Evolutionary conservation across 345 rosid genomes (phyloP).

Genomic region (Salix suchowensis): DNA sequence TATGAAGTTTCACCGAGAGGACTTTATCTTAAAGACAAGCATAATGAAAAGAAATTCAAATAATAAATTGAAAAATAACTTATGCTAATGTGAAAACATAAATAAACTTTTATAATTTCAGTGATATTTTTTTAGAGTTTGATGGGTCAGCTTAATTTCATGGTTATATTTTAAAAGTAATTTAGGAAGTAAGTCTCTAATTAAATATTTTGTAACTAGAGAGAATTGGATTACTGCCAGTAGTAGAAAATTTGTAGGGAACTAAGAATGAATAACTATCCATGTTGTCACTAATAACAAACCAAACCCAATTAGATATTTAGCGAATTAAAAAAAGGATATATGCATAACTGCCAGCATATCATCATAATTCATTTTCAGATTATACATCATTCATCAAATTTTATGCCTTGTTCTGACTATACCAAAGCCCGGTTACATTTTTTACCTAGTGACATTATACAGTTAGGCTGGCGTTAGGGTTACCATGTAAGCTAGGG

Average conservation of each 20-base stretch:
- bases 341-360: neutral
- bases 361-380: neutral
- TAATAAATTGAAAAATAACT: neutral
- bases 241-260: neutral
- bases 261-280: neutral
- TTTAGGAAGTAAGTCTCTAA: neutral
- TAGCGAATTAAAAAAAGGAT: neutral
- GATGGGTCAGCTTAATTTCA: neutral
- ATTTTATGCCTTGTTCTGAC: neutral
- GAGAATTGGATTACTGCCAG: neutral
- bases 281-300: neutral
- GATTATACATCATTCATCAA: neutral
- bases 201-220: too few relatives aligned
- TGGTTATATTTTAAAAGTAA: neutral
- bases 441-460: neutral
- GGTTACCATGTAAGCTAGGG: neutral
- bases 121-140: neutral
- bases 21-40: neutral
- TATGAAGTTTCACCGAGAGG: neutral
- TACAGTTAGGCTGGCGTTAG: neutral
- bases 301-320: neutral
- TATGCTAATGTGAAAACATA: neutral
- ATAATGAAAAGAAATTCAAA: neutral
- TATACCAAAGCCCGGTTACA: neutral
- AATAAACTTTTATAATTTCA: neutral